Evolutionary conservation across 495 filamentous ascomycete species (phyloP).

Genomic region (Penicillium riverlandense): DNA sequence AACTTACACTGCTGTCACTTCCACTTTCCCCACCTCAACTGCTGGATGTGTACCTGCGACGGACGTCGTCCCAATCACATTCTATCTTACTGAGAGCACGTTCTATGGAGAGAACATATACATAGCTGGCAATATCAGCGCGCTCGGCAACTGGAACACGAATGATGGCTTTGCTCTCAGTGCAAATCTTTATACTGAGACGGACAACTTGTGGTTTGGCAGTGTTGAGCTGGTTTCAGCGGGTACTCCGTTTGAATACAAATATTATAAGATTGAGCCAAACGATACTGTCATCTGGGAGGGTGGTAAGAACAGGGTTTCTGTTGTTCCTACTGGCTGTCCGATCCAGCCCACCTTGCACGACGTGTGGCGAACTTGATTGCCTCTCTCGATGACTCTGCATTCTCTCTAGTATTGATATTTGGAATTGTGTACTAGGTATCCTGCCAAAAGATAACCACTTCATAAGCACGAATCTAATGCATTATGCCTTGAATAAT

Average conservation of each 20-base stretch:
- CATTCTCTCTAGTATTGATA: no score
- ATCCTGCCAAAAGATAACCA: no score
- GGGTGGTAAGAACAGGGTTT: constrained; percentile 53
- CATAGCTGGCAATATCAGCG: constrained; percentile 46
- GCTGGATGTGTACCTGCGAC: constrained; percentile 6
- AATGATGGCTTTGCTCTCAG: constrained; percentile 42
- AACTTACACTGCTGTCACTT: constrained; percentile 21
- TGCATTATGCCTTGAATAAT: no score
- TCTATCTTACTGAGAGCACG: constrained; percentile 49
- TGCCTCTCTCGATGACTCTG: no score
- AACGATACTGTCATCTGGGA: constrained; percentile 56
- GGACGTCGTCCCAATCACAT: constrained; percentile 47
- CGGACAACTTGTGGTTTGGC: constrained; percentile 51
- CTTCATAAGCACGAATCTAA: no score
- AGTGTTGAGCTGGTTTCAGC: constrained; percentile 39
- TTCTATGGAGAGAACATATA: constrained; percentile 51
- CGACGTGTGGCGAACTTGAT: no score
- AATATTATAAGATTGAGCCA: constrained; percentile 53
- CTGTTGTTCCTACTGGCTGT: constrained; percentile 47
- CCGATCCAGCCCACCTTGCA: no score
- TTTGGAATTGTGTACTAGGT: no score
- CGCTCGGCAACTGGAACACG: constrained; percentile 52
- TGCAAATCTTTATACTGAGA: constrained; percentile 45
- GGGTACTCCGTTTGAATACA: constrained; percentile 54
- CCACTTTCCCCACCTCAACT: constrained; percentile 29